Conservation (phyloP, 257 asterid species). For the Buddleja alternifolia region DNA sequence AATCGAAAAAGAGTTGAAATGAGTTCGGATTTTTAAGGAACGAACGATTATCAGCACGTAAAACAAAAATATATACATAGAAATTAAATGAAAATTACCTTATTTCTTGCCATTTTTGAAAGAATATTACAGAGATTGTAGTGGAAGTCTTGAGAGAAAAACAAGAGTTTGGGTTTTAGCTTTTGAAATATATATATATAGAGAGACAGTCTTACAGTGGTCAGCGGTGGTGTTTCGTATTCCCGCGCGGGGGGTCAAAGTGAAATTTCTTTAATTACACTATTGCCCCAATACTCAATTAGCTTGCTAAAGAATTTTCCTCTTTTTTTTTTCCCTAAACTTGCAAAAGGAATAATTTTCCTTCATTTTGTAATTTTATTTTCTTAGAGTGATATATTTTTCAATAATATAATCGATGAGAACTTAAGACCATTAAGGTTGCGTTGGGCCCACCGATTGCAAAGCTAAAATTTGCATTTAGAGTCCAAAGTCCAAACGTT, state of each 20-base stretch:
- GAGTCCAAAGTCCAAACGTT: too few relatives aligned
- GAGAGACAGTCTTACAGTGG: not conserved
- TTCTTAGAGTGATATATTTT: too few relatives aligned
- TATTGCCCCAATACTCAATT: not conserved
- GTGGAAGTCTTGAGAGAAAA: not conserved
- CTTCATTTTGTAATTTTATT: too few relatives aligned
- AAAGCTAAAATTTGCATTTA: too few relatives aligned
- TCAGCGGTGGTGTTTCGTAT: conserved; percentile 17
- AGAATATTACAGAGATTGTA: conserved; percentile 5
- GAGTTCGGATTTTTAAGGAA: not conserved
- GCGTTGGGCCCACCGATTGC: too few relatives aligned
- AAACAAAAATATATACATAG: not conserved
- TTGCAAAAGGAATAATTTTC: too few relatives aligned
- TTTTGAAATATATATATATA: conserved; percentile 4
- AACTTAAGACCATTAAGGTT: too few relatives aligned
- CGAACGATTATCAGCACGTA: not conserved
- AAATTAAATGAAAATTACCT: conserved; percentile 41
- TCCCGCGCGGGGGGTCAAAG: conserved; percentile 40
- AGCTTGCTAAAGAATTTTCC: conserved; percentile 26
- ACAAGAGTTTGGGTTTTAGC: not conserved
- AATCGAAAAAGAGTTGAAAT: not conserved
- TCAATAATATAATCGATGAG: too few relatives aligned
- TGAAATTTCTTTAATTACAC: conserved; percentile 19
- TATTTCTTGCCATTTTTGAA: conserved; percentile 72
- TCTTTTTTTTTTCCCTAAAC: not conserved